Evolutionary conservation across 352 stramenopile genomes (phyloP).

Genomic region (Phytophthora brassicae): DNA sequence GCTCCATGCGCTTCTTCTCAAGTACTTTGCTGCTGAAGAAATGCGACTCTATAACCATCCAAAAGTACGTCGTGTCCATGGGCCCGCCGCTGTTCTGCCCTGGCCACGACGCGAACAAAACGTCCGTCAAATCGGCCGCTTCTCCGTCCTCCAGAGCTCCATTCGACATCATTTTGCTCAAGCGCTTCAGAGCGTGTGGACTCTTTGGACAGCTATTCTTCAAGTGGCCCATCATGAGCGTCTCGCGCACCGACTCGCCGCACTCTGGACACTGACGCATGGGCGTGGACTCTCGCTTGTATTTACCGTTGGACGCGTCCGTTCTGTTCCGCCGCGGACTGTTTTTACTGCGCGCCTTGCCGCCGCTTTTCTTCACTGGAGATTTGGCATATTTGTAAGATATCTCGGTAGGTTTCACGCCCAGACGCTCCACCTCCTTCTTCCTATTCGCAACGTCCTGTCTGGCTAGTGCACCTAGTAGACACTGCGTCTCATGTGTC

Average conservation of each 20-base stretch:
- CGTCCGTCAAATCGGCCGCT: slow-evolving; percentile 53
- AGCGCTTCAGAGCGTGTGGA: slow-evolving; percentile 45
- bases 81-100: slow-evolving; percentile 64
- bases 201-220: slow-evolving; percentile 52
- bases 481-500: slow-evolving; percentile 61
- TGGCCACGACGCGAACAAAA: slow-evolving; percentile 84
- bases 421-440: slow-evolving; percentile 38
- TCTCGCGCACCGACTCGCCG: slow-evolving; percentile 59
- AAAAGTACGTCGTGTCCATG: slow-evolving; percentile 81
- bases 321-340: slow-evolving; percentile 16
- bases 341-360: slow-evolving; percentile 24
- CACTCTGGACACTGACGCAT: slow-evolving; percentile 68
- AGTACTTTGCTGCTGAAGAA: slow-evolving; percentile 72
- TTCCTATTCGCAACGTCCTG: slow-evolving; percentile 44
- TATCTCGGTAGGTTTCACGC: slow-evolving; percentile 40
- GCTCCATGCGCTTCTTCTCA: slow-evolving; percentile 73
- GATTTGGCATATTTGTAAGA: slow-evolving; percentile 41
- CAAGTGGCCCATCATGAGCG: slow-evolving; percentile 69
- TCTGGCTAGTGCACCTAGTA: slow-evolving; percentile 58
- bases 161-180: slow-evolving; percentile 27
- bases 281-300: slow-evolving; percentile 39
- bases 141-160: slow-evolving; percentile 34
- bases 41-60: slow-evolving; percentile 64
- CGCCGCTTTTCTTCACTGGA: slow-evolving; percentile 30
- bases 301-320: slow-evolving; percentile 26